Percentiles rank a stretch among this genome's conserved stretches.
Evolutionary conservation across 2,329 filamentous ascomycete genomes (phyloP).

Genomic region (Coniochaeta ligniaria): DNA sequence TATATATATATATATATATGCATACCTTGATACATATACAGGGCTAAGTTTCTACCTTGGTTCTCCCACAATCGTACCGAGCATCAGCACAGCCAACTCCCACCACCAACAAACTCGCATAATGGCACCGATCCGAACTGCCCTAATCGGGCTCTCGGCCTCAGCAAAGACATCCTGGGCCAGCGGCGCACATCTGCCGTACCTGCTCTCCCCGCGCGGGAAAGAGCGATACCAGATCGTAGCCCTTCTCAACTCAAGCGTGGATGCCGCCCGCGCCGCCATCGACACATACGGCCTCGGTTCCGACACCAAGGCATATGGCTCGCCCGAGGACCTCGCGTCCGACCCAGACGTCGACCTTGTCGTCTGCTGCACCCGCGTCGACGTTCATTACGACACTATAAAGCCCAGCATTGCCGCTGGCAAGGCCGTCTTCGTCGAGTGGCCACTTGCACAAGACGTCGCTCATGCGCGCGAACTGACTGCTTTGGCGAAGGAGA

Average conservation of each 20-base stretch:
- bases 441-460: slow-evolving; percentile 50
- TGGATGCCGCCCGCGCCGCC: slow-evolving; percentile 33
- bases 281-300: slow-evolving; percentile 33
- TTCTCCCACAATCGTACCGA: no score
- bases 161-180: slow-evolving; percentile 47
- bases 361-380: slow-evolving; percentile 46
- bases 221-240: slow-evolving; percentile 38
- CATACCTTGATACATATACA: neutral
- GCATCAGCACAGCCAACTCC: neutral
- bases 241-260: slow-evolving; percentile 43
- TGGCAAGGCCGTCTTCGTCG: slow-evolving; percentile 46
- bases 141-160: slow-evolving; percentile 51
- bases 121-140: slow-evolving; percentile 46
- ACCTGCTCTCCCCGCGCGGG: slow-evolving; percentile 40
- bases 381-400: slow-evolving; percentile 42
- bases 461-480: slow-evolving; percentile 32
- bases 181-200: slow-evolving; percentile 48
- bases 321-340: slow-evolving; percentile 33
- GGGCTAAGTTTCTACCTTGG: neutral
- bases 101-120: neutral
- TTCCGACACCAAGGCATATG: slow-evolving; percentile 37
- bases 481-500: slow-evolving; percentile 21
- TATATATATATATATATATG: neutral
- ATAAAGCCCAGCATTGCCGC: slow-evolving; percentile 38
- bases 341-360: slow-evolving; percentile 43